Evolutionary conservation across 805 yeast species (phyloP).

Genomic region (Ogataea wickerhamii): DNA sequence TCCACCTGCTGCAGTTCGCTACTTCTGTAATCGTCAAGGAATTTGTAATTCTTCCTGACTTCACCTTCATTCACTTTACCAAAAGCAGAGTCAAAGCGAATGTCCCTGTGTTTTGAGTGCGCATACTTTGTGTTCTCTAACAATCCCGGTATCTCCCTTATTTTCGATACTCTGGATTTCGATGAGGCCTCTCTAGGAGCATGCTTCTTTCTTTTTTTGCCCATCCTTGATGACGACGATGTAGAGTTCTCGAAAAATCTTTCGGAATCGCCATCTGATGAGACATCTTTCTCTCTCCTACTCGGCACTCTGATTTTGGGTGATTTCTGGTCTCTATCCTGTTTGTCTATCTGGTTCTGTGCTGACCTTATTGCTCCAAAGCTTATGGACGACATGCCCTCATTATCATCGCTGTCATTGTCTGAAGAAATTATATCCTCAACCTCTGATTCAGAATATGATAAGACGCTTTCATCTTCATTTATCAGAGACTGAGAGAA

Average conservation of each 20-base stretch:
- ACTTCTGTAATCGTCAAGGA: slow-evolving; percentile 81
- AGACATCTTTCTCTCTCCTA: slow-evolving; percentile 5
- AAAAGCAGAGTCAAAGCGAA: slow-evolving; percentile 85
- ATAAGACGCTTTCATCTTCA: slow-evolving; percentile 24
- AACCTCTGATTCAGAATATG: not conserved
- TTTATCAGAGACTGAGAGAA: slow-evolving; percentile 23
- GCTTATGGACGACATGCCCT: slow-evolving; percentile 51
- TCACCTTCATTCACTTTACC: slow-evolving; percentile 74
- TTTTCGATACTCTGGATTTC: slow-evolving; percentile 61
- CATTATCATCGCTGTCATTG: slow-evolving; percentile 29
- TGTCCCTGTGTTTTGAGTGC: slow-evolving; percentile 61
- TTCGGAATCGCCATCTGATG: slow-evolving; percentile 21
- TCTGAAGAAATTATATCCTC: not conserved
- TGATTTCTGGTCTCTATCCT: slow-evolving; percentile 14
- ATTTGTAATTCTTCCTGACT: slow-evolving; percentile 74
- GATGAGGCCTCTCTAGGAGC: slow-evolving; percentile 83
- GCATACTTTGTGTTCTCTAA: slow-evolving; percentile 33
- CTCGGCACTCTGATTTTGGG: slow-evolving; percentile 15
- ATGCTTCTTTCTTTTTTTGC: slow-evolving; percentile 58
- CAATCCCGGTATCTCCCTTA: slow-evolving; percentile 74
- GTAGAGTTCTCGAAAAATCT: slow-evolving; percentile 37
- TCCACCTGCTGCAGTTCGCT: slow-evolving; percentile 64
- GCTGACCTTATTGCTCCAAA: slow-evolving; percentile 64
- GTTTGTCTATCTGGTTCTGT: slow-evolving; percentile 42
- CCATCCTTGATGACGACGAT: slow-evolving; percentile 12